Evolutionary conservation across 2,329 filamentous ascomycete genomes (phyloP), one percentile per base, ranked within the genome.

Genomic region (Epichloe bromicola): DNA sequence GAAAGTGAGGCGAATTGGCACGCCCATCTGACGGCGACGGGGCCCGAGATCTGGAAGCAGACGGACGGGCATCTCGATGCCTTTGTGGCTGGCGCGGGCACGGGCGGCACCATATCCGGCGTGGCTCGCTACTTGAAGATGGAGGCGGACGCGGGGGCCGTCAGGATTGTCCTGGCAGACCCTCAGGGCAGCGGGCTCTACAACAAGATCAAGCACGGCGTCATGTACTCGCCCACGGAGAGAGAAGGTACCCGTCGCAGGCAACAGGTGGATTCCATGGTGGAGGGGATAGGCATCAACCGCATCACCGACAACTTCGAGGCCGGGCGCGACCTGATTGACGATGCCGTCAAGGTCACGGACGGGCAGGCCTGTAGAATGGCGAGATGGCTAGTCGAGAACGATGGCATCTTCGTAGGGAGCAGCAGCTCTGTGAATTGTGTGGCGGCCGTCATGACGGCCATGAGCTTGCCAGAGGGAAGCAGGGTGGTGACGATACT

Each of bases 401-500:
- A 90, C 56, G 93, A 98, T 66, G 93, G 93, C 7, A 83, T 98
- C 49, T 98, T 98, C 61, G 76, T 90, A 40, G 94, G 8, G 8
- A 95, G 90, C 65, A 95, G 88, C 65, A 95, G 86, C 66, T 86
- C 90, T n/a, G 91, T 98, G 49, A 98, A 98, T 66, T 95, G 90
- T 75, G 85, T 87, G 41, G 88, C 86, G 4, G 85, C 87, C 20
- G 82, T 86, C 10, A 76, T 76, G 48, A 74, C 83, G 4, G 86
- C 86, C 26, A 75, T 82, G 63, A 70, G 72, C 41, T 68, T 90
- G 54, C 78, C 79, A 4, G 64, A 69, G 49, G 76, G 74, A 14
- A 85, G 83, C 53, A 75, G 74, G 34, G 79, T 94, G 41, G 86
- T 90, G n/a, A 93, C 88, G 0, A 73, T 94, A n/a, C 69, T 93